A percentile compares a stretch with the other conserved stretches of the same genome.
Conservation (phyloP, 257 asterid species). For the Primulina tabacum region DNA sequence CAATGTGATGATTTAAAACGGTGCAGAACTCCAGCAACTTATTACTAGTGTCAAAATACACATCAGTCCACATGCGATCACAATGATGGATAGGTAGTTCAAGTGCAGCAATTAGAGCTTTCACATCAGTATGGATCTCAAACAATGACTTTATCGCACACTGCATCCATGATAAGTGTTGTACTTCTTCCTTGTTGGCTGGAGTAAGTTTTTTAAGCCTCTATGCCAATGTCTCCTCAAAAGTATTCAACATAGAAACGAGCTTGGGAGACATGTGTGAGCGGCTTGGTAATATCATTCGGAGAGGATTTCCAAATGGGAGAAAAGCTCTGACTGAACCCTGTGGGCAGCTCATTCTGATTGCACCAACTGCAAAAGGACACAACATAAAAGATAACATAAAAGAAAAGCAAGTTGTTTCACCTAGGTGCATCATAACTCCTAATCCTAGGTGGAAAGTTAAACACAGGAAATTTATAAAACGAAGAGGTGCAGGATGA, state of each 20-base stretch:
- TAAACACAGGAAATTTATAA: no score
- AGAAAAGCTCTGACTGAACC: conserved; percentile 37
- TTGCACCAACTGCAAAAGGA: no score
- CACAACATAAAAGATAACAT: no score
- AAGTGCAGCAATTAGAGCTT: conserved; percentile 41
- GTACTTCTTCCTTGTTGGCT: conserved; percentile 33
- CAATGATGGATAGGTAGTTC: conserved; percentile 48
- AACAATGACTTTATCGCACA: conserved; percentile 40
- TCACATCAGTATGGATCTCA: conserved; percentile 42
- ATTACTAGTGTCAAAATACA: conserved; percentile 48
- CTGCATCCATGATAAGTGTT: conserved; percentile 48
- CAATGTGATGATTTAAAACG: conserved; percentile 49
- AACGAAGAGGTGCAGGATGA: no score
- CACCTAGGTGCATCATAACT: no score
- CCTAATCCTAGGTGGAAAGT: no score
- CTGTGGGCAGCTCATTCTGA: conserved; percentile 37
- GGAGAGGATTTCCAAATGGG: conserved; percentile 49
- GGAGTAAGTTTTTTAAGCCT: conserved; percentile 43
- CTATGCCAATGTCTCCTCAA: conserved; percentile 40
- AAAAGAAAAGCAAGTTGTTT: no score
- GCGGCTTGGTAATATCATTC: conserved; percentile 44
- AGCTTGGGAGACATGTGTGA: conserved; percentile 37
- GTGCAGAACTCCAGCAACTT: conserved; percentile 50
- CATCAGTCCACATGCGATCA: conserved; percentile 61
- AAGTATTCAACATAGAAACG: conserved; percentile 35